Base-by-base conservation (phyloP, 805 yeast species). In the Ogataea ramenticola region DNA sequence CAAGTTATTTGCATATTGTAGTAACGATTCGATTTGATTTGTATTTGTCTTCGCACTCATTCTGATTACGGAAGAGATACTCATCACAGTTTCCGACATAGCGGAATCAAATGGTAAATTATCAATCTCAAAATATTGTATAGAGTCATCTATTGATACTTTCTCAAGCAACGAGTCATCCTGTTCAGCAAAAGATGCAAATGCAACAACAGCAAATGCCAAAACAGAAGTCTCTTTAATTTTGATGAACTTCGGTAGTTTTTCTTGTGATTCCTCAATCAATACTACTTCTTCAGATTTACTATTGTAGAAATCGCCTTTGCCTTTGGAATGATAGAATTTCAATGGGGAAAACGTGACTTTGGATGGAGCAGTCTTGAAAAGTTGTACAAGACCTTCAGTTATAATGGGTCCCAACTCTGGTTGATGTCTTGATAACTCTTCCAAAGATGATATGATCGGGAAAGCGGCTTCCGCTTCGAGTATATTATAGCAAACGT, bases 381-480 rank as follows among this genome's bases (percentile, higher is more conserved):
- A 65, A n/a, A 81, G 49, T 0, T 54, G 51, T 2, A 68, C 62
- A 39, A 80, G 64, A 42, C 77, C 76, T 3, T 67, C 61, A 41
- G 77, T 61, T 20, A 89, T 77, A 0, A 63, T 54, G 0, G 84
- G 80, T 41, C 84, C 79, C 47, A 88, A 67, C 2, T 74, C 78
- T 1, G 95, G 86, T 55, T 86, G 87, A 56, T 90, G 96, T 55
- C 96, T 74, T 2, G 86, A 80, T 40, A 89, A 63, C 51, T 86
- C 95, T 56, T 89, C 96, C 52, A 89, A 71, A 0, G 82, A 71
- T 24, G 74, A 67, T 1, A 95, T 96, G 16, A 86, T 57, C 27
- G 71, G 70, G 14, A 73, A 67, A 1, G 79, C 70, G 52, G 70
- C 70, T 42, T 79, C 86, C 4, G 31, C 22, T 6, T 24, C 20